Evolutionary conservation across 2,329 filamentous ascomycete species (phyloP), one percentile per base, ranked within the genome.

Genomic region (Macroventuria anomochaeta): DNA sequence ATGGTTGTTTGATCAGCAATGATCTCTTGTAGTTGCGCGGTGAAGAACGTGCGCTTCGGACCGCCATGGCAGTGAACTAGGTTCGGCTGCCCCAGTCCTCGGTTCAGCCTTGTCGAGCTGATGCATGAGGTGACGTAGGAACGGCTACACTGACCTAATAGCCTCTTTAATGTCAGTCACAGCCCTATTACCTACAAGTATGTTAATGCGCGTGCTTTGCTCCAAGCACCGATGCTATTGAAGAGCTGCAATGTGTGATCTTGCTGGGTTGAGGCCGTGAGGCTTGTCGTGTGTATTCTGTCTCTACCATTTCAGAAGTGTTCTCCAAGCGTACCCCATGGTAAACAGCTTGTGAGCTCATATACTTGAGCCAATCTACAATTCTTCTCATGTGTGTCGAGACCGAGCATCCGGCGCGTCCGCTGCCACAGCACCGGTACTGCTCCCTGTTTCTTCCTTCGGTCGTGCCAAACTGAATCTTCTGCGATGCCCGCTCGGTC

Each of bases 401-500:
- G 55, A 63, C 10, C 69, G 68, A 59, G 66, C 58, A 56, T 72
- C 68, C 56, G 62, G 38, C 34, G 55, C n/a, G 28, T 66, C 61
- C 53, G 59, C 48, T 44, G 52, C 56, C 12, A 49, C 28, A 33
- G 50, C 53, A 26, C 62, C 61, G 46, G 68, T 64, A 43, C 58
- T 58, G 44, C 57, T 63, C 44, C 58, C 64, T 53, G 51, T 38
- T 11, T 61, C 46, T 3, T 63, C 65, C 33, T 60, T 55, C 15
- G 68, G 64, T n/a, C 62, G 63, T n/a, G 74, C 67, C 25, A 80
- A 61, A 53, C 77, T 80, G 59, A 81, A 76, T 8, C 65, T 67
- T 23, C 79, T 70, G 20, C 72, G 75, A 57, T 77, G 75, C 7
- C 83, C 83, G 59, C 76, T 80, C 3, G 83, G 81, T 52, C 83